Evolutionary conservation across 108 stramenopile genomes (phyloP).

Genomic region (Chaetoceros tenuissimus): DNA sequence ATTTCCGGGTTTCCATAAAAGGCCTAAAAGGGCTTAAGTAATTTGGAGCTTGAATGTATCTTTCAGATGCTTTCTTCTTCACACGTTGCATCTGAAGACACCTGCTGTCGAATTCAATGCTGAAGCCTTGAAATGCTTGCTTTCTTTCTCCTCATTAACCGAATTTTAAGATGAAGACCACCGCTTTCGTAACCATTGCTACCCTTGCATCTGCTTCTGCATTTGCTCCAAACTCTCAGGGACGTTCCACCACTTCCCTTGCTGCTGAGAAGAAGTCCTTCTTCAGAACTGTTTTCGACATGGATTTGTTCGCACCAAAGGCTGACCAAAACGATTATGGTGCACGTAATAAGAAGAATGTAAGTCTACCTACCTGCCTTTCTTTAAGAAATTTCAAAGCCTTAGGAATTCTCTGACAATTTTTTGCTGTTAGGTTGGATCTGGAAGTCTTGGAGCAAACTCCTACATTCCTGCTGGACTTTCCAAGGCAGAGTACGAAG

Average conservation of each 20-base stretch:
- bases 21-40: neutral
- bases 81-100: neutral
- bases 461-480: slow-evolving; percentile 74
- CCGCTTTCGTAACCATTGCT: slow-evolving; percentile 51
- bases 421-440: slow-evolving; percentile 18
- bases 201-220: slow-evolving; percentile 60
- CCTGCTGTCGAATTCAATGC: neutral
- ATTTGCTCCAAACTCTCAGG: slow-evolving; percentile 49
- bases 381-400: neutral
- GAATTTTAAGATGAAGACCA: slow-evolving; percentile 46
- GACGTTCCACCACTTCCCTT: slow-evolving; percentile 13
- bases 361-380: slow-evolving; percentile 13
- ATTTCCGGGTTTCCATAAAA: neutral
- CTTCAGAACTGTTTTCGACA: slow-evolving; percentile 43
- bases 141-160: neutral
- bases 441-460: slow-evolving; percentile 40
- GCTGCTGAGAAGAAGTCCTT: slow-evolving; percentile 27
- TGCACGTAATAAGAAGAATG: slow-evolving; percentile 61
- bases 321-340: slow-evolving; percentile 69
- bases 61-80: neutral
- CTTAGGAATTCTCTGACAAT: neutral
- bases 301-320: slow-evolving; percentile 66
- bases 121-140: neutral
- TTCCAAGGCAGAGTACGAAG: slow-evolving; percentile 56
- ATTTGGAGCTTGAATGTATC: neutral